A percentile compares a stretch with the other conserved stretches of the same genome.
phyloP scores from a whole-genome alignment of 148 eudicot species.

The Silene uniflora region DNA sequence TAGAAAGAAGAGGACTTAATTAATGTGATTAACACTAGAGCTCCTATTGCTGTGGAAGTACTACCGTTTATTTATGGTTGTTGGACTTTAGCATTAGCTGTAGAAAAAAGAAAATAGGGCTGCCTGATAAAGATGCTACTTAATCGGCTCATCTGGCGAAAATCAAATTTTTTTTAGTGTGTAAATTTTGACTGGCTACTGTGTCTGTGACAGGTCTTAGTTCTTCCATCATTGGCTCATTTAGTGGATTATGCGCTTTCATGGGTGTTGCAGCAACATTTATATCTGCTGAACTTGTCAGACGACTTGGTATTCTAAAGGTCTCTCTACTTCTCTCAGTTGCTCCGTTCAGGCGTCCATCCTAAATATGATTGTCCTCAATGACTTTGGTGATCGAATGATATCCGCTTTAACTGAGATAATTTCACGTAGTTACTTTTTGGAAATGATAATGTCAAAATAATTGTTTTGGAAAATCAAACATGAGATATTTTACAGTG shows the following conservation, averaged over 20 bases:
- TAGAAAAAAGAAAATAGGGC: background rate
- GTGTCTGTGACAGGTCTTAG: conserved; percentile 57
- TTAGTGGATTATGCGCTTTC: conserved; percentile 92
- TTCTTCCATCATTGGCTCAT: conserved; percentile 76
- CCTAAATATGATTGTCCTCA: background rate
- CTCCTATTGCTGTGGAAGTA: background rate
- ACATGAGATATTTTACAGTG: background rate
- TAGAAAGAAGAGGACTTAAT: too few species aligned
- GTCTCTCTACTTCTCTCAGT: conserved; percentile 30
- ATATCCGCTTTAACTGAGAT: too few species aligned
- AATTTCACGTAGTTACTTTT: too few species aligned
- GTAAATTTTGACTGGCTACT: conserved; percentile 6
- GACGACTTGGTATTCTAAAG: conserved; percentile 76
- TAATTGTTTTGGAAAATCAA: background rate
- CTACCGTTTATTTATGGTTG: background rate
- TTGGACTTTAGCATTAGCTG: conserved; percentile 3
- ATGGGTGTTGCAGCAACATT: conserved; percentile 97
- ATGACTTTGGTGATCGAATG: too few species aligned
- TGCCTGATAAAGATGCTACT: conserved; percentile 5
- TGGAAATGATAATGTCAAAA: too few species aligned
- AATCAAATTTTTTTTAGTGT: background rate
- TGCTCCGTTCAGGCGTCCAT: background rate
- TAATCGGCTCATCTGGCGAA: background rate
- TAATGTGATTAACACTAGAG: background rate
- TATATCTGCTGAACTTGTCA: conserved; percentile 71